Conservation (phyloP, 208 protist species). For the Acanthamoeba royreba region DNA sequence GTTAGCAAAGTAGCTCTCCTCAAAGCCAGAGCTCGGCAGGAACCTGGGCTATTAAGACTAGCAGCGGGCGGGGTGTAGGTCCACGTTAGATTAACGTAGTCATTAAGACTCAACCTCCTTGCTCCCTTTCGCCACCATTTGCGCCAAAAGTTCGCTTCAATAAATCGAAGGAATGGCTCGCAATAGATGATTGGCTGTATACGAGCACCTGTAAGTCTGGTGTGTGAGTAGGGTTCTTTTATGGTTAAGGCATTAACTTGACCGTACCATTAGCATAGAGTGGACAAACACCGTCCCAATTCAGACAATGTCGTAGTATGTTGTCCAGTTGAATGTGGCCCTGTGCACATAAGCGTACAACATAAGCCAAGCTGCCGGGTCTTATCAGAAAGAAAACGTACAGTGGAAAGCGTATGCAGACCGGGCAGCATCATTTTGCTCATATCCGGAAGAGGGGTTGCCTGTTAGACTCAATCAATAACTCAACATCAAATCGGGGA, state of each 20-base stretch:
- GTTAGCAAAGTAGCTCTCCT: background rate
- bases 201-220: background rate
- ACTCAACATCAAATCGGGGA: background rate
- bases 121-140: conserved; percentile 16
- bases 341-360: background rate
- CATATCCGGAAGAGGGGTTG: background rate
- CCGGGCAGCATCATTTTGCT: background rate
- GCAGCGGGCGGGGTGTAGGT: background rate
- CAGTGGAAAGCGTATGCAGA: background rate
- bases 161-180: conserved; percentile 18
- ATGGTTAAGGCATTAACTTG: too few species aligned
- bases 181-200: conserved; percentile 33
- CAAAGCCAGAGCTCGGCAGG: background rate
- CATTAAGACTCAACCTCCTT: background rate
- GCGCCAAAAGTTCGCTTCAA: conserved; percentile 20
- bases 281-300: conserved; percentile 35
- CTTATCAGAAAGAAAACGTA: background rate
- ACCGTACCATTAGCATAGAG: background rate
- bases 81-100: conserved; percentile 17
- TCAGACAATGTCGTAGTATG: conserved; percentile 8
- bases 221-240: too few species aligned
- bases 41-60: background rate
- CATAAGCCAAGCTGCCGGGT: background rate
- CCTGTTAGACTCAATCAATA: background rate
- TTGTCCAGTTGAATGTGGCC: background rate